A percentile compares a stretch with the other conserved stretches of the same genome.
phyloP scores from a whole-genome alignment of 306 rosid species.

The Quercus glauca region DNA sequence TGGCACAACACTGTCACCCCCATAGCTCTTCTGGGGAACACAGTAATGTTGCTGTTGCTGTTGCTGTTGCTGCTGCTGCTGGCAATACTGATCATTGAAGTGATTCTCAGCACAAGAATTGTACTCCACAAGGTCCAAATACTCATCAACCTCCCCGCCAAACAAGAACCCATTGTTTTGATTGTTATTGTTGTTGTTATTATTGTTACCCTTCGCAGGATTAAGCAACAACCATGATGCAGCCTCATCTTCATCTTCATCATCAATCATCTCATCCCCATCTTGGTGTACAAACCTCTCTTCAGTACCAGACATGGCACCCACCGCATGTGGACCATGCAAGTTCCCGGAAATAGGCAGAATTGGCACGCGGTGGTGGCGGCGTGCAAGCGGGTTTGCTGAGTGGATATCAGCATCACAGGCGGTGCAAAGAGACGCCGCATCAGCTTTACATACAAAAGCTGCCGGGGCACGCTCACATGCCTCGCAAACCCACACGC shows the following conservation, averaged over 20 bases:
- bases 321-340: conserved; percentile 28
- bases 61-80: conserved; percentile 19
- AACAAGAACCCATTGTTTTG: conserved; percentile 51
- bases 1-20: conserved; percentile 80
- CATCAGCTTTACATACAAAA: conserved; percentile 83
- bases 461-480: conserved; percentile 89
- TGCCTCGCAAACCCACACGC: conserved; percentile 84
- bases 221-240: conserved; percentile 87
- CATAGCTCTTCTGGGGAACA: conserved; percentile 40
- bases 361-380: conserved; percentile 89
- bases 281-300: conserved; percentile 42
- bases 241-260: conserved; percentile 69
- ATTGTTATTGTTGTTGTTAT: conserved; percentile 16
- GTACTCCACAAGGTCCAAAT: conserved; percentile 77
- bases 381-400: conserved; percentile 87
- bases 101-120: conserved; percentile 44
- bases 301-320: background rate
- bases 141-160: conserved; percentile 80
- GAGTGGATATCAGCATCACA: conserved; percentile 92
- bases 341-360: conserved; percentile 46
- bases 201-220: conserved; percentile 35
- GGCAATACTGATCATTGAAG: conserved; percentile 20
- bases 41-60: conserved; percentile 29
- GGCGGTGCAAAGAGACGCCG: conserved; percentile 73
- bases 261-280: conserved; percentile 39